A percentile compares a stretch with the other conserved stretches of the same genome.
phyloP scores from a whole-genome alignment of 345 rosid species.

The Kandelia obovata region DNA sequence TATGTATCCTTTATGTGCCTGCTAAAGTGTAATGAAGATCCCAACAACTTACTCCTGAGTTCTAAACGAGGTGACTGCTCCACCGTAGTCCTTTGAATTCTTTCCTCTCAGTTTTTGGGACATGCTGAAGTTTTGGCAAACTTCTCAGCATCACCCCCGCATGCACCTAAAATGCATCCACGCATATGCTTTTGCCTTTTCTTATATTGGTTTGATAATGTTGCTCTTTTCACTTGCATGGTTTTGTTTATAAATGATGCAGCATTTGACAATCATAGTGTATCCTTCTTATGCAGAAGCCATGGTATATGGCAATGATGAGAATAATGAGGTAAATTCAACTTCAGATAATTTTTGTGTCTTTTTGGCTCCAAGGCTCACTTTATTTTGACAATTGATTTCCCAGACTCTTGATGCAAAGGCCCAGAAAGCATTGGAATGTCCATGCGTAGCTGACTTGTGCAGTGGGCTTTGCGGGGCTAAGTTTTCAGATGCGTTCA shows the following conservation, averaged over 20 bases:
- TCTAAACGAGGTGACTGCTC: too few relatives aligned
- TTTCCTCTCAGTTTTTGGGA: too few relatives aligned
- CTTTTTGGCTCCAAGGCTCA: neutral
- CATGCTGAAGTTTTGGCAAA: too few relatives aligned
- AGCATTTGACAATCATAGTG: conserved; percentile 14
- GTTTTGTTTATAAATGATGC: neutral
- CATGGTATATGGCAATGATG: conserved; percentile 57
- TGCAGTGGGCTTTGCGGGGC: conserved; percentile 68
- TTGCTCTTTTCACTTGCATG: neutral
- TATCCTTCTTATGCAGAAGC: conserved; percentile 55
- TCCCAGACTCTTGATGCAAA: conserved; percentile 66
- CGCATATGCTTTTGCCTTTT: neutral
- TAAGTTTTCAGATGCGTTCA: conserved; percentile 81
- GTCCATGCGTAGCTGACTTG: conserved; percentile 85
- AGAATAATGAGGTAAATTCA: conserved; percentile 49
- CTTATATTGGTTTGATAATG: neutral
- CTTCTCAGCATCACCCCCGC: too few relatives aligned
- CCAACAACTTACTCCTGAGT: too few relatives aligned
- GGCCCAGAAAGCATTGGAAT: conserved; percentile 80
- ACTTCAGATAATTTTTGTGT: neutral
- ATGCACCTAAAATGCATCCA: neutral
- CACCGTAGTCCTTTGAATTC: too few relatives aligned
- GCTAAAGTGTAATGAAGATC: too few relatives aligned
- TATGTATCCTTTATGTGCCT: too few relatives aligned
- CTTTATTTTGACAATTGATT: conserved; percentile 16